Evolutionary conservation across 352 stramenopile genomes (phyloP).

Genomic region (Pythium sukuiense): DNA sequence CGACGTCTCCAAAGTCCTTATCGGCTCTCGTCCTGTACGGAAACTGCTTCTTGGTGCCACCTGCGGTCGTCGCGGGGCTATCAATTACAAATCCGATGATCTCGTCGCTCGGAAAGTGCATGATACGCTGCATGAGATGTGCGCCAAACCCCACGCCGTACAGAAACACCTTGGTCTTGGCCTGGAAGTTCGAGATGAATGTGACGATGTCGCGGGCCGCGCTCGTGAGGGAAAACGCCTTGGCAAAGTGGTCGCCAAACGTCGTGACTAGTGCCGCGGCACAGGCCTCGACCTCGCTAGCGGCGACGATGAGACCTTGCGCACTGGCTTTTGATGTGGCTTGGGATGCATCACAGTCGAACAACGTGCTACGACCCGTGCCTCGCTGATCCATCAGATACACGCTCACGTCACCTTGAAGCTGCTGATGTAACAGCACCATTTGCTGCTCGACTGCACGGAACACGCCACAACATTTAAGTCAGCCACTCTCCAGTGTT

Average conservation of each 20-base stretch:
- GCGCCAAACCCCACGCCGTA: slow-evolving; percentile 78
- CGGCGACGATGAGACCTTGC: slow-evolving; percentile 9
- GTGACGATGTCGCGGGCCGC: slow-evolving; percentile 57
- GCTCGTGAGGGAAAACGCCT: slow-evolving; percentile 66
- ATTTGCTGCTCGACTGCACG: slow-evolving; percentile 25
- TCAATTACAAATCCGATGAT: slow-evolving; percentile 67
- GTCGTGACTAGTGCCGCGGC: slow-evolving; percentile 1
- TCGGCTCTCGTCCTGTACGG: slow-evolving; percentile 20
- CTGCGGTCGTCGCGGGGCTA: slow-evolving; percentile 40
- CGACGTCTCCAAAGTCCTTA: slow-evolving; percentile 39
- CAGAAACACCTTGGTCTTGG: slow-evolving; percentile 44
- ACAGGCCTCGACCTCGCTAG: slow-evolving; percentile 20
- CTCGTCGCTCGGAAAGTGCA: slow-evolving; percentile 50
- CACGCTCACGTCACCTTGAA: slow-evolving; percentile 24
- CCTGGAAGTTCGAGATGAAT: slow-evolving; percentile 48
- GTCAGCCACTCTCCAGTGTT: not conserved
- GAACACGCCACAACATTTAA: not conserved
- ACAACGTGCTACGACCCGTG: slow-evolving; percentile 27
- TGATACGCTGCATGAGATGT: slow-evolving; percentile 56
- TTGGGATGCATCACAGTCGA: slow-evolving; percentile 26
- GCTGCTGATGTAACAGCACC: slow-evolving; percentile 22
- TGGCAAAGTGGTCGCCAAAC: slow-evolving; percentile 25
- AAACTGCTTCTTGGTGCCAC: slow-evolving; percentile 23
- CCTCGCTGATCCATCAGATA: slow-evolving; percentile 34
- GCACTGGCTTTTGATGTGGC: slow-evolving; percentile 10